phyloP scores from a whole-genome alignment of 1,284 basidiomycete species.

The Malassezia globosa region DNA sequence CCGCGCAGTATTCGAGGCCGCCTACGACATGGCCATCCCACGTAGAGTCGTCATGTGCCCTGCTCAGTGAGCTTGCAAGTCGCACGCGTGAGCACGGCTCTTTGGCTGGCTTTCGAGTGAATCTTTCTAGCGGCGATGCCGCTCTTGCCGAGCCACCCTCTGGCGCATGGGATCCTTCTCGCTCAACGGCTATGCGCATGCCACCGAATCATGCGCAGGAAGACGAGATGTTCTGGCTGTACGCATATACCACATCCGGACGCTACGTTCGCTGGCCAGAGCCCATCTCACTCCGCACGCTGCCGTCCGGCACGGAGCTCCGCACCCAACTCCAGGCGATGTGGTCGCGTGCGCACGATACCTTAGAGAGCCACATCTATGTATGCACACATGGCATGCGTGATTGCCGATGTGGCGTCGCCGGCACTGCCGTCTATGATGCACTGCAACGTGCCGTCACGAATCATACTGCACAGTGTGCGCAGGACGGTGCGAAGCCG shows the following conservation, averaged over 20 bases:
- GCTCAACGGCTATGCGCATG: constrained; percentile 24
- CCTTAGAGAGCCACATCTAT: constrained; percentile 39
- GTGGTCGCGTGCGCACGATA: not conserved
- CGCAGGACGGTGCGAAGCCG: constrained; percentile 12
- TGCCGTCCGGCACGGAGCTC: constrained; percentile 23
- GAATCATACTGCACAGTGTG: constrained; percentile 26
- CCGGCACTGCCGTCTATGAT: constrained; percentile 38
- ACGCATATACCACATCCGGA: constrained; percentile 27
- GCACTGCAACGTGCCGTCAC: constrained; percentile 27
- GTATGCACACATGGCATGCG: constrained; percentile 46
- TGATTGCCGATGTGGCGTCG: constrained; percentile 48
- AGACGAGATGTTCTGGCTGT: constrained; percentile 27
- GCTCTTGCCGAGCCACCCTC: constrained; percentile 5
- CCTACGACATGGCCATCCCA: constrained; percentile 31
- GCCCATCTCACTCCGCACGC: constrained; percentile 28
- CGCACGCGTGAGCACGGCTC: constrained; percentile 25
- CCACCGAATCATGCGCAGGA: constrained; percentile 27
- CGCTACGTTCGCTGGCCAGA: constrained; percentile 23
- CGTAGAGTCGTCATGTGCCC: constrained; percentile 28
- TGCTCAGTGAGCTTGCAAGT: constrained; percentile 33
- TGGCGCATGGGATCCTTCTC: constrained; percentile 26
- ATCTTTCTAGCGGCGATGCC: constrained; percentile 22
- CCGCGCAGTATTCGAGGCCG: constrained; percentile 21
- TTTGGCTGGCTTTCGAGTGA: constrained; percentile 34
- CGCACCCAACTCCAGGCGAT: not conserved